Evolutionary conservation across 2,329 filamentous ascomycete genomes (phyloP).

Genomic region (Fusarium brevicatenulatum): DNA sequence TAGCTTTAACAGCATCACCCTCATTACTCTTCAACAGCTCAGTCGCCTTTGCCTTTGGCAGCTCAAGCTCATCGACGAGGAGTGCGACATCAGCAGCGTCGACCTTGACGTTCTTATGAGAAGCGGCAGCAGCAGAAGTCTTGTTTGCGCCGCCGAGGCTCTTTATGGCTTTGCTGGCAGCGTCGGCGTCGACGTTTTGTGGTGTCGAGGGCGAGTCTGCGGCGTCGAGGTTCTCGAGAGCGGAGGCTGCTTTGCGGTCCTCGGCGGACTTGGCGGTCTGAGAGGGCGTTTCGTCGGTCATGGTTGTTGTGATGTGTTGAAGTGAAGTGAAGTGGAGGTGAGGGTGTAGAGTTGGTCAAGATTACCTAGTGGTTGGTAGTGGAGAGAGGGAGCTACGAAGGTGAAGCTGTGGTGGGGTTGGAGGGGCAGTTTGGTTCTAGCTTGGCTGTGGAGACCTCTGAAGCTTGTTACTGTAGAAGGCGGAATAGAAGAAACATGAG

Average conservation of each 20-base stretch:
- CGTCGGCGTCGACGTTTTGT: slow-evolving; percentile 74
- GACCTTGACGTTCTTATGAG: slow-evolving; percentile 75
- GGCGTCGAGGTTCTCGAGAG: slow-evolving; percentile 75
- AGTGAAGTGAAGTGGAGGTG: background rate
- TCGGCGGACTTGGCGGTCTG: slow-evolving; percentile 72
- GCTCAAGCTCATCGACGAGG: slow-evolving; percentile 77
- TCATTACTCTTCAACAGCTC: slow-evolving; percentile 78
- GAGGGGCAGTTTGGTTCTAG: slow-evolving; percentile 13
- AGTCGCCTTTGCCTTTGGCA: slow-evolving; percentile 76
- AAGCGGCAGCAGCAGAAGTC: slow-evolving; percentile 42
- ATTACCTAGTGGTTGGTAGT: slow-evolving; percentile 53
- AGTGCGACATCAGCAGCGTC: slow-evolving; percentile 76
- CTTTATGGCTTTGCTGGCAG: slow-evolving; percentile 77
- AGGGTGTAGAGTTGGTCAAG: slow-evolving; percentile 49
- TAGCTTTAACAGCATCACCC: slow-evolving; percentile 73
- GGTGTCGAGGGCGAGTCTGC: slow-evolving; percentile 54
- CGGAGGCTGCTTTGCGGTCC: slow-evolving; percentile 80
- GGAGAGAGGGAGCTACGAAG: slow-evolving; percentile 2
- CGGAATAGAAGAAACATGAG: background rate
- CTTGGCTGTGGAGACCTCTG: background rate
- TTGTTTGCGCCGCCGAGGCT: slow-evolving; percentile 57
- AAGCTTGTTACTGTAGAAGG: background rate
- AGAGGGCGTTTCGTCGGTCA: slow-evolving; percentile 63
- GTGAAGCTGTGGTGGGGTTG: slow-evolving; percentile 28
- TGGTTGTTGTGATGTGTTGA: slow-evolving; percentile 51